Percentiles rank a stretch among this genome's conserved stretches.
Conservation (phyloP, 768 basidiomycete species). For the Glaciozyma martinii region DNA sequence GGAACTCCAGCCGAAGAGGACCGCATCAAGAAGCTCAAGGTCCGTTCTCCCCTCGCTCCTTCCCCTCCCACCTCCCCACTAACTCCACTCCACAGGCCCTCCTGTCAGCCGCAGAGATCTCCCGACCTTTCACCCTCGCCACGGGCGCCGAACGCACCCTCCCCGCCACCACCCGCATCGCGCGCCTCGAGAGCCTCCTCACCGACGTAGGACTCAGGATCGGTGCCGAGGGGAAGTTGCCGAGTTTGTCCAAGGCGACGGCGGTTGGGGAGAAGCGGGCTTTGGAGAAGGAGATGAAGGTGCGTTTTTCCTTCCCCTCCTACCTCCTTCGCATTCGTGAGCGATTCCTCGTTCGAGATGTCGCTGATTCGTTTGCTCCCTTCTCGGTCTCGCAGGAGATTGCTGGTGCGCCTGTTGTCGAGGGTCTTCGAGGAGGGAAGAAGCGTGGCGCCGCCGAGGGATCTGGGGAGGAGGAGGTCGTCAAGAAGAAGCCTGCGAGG, state of each 20-base stretch:
- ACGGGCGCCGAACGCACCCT: conserved; percentile 19
- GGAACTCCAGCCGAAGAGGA: conserved; percentile 1
- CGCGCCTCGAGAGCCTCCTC: conserved; percentile 4
- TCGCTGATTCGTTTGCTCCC: neutral
- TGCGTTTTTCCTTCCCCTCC: neutral
- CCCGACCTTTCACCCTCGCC: conserved; percentile 5
- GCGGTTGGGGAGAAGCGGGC: conserved; percentile 1
- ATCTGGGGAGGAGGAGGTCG: neutral
- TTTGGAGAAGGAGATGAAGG: conserved; percentile 10
- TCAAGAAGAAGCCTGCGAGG: neutral
- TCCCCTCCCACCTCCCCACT: no score
- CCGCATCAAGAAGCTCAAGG: conserved; percentile 8
- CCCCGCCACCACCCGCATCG: neutral
- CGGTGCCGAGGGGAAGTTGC: neutral
- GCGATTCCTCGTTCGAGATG: neutral
- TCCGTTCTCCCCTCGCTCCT: no score
- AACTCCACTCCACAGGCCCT: conserved; percentile 3
- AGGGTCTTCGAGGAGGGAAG: conserved; percentile 15
- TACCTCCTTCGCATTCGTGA: neutral
- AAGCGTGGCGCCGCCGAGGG: neutral
- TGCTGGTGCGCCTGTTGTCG: neutral
- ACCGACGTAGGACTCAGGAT: neutral
- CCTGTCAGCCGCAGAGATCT: neutral
- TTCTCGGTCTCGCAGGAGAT: conserved; percentile 5
- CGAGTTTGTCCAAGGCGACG: neutral